Conservation (phyloP, 1,284 basidiomycete genomes). For the Leccinum subatratum region DNA sequence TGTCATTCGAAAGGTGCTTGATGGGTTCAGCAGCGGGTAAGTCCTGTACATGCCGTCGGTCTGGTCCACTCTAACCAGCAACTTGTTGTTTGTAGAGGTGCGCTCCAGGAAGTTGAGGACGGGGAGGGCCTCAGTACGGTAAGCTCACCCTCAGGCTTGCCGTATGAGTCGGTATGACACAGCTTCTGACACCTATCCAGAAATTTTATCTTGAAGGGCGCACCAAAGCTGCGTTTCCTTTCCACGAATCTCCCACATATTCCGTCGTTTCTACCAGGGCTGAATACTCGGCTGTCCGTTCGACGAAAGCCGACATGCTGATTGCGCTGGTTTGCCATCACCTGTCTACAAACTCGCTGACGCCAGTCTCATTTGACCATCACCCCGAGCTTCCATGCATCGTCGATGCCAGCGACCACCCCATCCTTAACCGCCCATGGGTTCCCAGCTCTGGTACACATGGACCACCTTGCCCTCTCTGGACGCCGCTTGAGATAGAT, state of each 20-base stretch:
- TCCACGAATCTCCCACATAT: slow-evolving; percentile 11
- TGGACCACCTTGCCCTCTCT: background rate
- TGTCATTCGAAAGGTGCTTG: slow-evolving; percentile 9
- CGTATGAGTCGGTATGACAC: too few relatives aligned
- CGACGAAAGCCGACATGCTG: slow-evolving; percentile 11
- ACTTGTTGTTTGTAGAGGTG: background rate
- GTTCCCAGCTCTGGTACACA: background rate
- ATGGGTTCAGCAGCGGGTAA: slow-evolving; percentile 13
- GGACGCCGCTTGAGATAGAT: slow-evolving; percentile 5
- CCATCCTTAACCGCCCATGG: slow-evolving; percentile 8
- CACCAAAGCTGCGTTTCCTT: slow-evolving; percentile 12
- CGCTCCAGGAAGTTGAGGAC: slow-evolving; percentile 9
- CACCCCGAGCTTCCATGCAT: slow-evolving; percentile 3
- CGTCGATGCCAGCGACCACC: background rate
- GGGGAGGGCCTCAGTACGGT: slow-evolving; percentile 9
- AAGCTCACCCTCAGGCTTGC: background rate
- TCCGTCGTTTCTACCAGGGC: background rate
- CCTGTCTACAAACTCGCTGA: slow-evolving; percentile 3
- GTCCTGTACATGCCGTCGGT: background rate
- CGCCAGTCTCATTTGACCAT: slow-evolving; percentile 5
- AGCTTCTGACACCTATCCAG: slow-evolving; percentile 1
- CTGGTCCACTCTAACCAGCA: background rate
- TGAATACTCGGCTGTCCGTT: slow-evolving; percentile 1
- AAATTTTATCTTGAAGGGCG: slow-evolving; percentile 15
- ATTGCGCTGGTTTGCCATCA: slow-evolving; percentile 9